Conservation (phyloP, 768 basidiomycete species). For the Trametes maxima region DNA sequence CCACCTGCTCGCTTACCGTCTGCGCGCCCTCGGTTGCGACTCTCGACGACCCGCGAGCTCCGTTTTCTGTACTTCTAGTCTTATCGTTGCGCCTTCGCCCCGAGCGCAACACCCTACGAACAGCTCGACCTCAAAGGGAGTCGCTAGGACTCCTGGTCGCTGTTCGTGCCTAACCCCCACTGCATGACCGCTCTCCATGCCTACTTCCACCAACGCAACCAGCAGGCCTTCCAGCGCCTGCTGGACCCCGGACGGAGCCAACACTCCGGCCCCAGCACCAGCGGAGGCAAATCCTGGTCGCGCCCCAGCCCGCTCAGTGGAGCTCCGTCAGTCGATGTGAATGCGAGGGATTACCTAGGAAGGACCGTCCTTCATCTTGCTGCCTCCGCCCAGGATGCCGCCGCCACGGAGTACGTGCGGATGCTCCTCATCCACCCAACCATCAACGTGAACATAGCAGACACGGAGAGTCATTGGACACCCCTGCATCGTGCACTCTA, state of each 20-base stretch:
- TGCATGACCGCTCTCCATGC: conserved; percentile 83
- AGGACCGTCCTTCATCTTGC: conserved; percentile 83
- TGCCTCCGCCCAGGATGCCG: conserved; percentile 60
- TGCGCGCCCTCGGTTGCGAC: not conserved
- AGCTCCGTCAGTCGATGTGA: conserved; percentile 52
- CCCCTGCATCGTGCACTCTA: conserved; percentile 88
- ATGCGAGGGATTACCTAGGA: conserved; percentile 71
- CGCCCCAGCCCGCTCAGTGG: conserved; percentile 44
- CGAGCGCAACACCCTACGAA: conserved; percentile 21
- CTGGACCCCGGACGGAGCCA: conserved; percentile 54
- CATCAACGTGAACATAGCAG: conserved; percentile 78
- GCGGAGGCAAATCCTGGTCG: conserved; percentile 62
- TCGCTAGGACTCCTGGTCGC: conserved; percentile 29
- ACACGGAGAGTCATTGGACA: conserved; percentile 89
- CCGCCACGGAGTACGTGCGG: conserved; percentile 75
- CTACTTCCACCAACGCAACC: conserved; percentile 67
- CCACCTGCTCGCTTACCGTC: conserved; percentile 1
- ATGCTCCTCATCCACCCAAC: conserved; percentile 74
- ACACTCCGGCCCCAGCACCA: conserved; percentile 39
- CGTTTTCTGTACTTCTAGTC: conserved; percentile 13
- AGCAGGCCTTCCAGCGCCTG: conserved; percentile 76
- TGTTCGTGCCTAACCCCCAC: conserved; percentile 19
- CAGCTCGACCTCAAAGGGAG: conserved; percentile 24
- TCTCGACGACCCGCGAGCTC: conserved; percentile 8
- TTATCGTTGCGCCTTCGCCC: conserved; percentile 13